Percentiles rank a stretch among this genome's conserved stretches.
phyloP scores from a whole-genome alignment of 2,329 filamentous ascomycete genomes.

The Orbilia javanica region DNA sequence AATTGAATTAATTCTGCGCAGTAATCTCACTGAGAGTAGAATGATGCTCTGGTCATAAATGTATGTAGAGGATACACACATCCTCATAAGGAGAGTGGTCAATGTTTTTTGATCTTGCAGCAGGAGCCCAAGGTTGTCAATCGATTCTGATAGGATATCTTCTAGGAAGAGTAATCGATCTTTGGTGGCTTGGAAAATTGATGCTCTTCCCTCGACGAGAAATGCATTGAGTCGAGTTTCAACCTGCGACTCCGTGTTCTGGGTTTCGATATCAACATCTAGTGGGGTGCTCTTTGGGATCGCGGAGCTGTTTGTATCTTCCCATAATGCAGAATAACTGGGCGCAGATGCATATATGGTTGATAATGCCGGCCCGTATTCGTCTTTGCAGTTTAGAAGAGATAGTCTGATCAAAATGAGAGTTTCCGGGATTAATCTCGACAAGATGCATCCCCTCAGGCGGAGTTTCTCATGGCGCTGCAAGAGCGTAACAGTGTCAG shows the following conservation, averaged over 20 bases:
- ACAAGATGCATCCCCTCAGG: conserved; percentile 32
- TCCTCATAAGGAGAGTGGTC: conserved; percentile 19
- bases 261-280: conserved; percentile 36
- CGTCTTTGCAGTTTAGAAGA: conserved; percentile 48
- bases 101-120: conserved; percentile 7
- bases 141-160: conserved; percentile 35
- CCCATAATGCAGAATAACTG: conserved; percentile 7
- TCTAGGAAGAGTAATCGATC: conserved; percentile 48
- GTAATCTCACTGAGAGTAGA: conserved; percentile 39
- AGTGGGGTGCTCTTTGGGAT: not conserved
- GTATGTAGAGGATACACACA: conserved; percentile 45
- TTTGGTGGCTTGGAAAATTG: conserved; percentile 40
- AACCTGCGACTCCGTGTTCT: conserved; percentile 20
- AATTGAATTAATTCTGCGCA: conserved; percentile 40
- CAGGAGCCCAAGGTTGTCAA: conserved; percentile 13
- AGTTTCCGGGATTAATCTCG: conserved; percentile 24
- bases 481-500: conserved; percentile 34
- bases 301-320: not conserved
- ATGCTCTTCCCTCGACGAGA: conserved; percentile 17
- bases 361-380: conserved; percentile 31
- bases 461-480: conserved; percentile 45
- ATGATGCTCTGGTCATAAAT: conserved; percentile 40
- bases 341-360: conserved; percentile 40
- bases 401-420: conserved; percentile 45
- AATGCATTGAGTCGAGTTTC: conserved; percentile 23